Conservation (phyloP, 2,329 filamentous ascomycete species). For the Cercospora janseana region DNA sequence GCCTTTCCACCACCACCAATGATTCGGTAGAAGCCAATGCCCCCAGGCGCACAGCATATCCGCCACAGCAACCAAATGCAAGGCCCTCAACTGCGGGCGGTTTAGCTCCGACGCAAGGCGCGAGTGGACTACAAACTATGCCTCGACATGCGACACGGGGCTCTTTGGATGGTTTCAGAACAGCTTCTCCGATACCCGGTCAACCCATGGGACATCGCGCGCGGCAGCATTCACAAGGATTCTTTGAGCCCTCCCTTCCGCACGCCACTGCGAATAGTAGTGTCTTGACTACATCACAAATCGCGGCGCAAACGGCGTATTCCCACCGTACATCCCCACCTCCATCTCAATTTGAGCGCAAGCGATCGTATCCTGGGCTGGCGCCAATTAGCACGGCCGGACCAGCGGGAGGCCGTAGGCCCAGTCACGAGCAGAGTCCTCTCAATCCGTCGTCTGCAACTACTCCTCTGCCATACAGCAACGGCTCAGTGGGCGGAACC, state of each 20-base stretch:
- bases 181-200: constrained; percentile 33
- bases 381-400: constrained; percentile 46
- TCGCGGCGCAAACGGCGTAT: constrained; percentile 75
- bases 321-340: constrained; percentile 45
- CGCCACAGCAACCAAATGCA: constrained; percentile 31
- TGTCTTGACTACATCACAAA: constrained; percentile 65
- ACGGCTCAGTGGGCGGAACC: constrained; percentile 60
- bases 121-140: constrained; percentile 38
- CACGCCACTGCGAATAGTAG: constrained; percentile 35
- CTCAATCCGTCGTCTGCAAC: constrained; percentile 29
- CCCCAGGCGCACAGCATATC: constrained; percentile 42
- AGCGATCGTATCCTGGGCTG: constrained; percentile 72
- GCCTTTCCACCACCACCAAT: constrained; percentile 38
- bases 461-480: constrained; percentile 50
- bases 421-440: constrained; percentile 35
- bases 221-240: constrained; percentile 70
- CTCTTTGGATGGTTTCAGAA: constrained; percentile 37
- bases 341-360: constrained; percentile 46
- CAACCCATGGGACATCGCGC: constrained; percentile 53
- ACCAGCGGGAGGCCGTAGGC: constrained; percentile 23
- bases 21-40: constrained; percentile 40
- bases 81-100: constrained; percentile 38
- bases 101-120: constrained; percentile 33
- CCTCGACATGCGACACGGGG: constrained; percentile 34
- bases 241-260: constrained; percentile 72